Evolutionary conservation across 2,329 filamentous ascomycete species (phyloP), one percentile per base, ranked within the genome.

Genomic region (Fusarium odoratissimum): DNA sequence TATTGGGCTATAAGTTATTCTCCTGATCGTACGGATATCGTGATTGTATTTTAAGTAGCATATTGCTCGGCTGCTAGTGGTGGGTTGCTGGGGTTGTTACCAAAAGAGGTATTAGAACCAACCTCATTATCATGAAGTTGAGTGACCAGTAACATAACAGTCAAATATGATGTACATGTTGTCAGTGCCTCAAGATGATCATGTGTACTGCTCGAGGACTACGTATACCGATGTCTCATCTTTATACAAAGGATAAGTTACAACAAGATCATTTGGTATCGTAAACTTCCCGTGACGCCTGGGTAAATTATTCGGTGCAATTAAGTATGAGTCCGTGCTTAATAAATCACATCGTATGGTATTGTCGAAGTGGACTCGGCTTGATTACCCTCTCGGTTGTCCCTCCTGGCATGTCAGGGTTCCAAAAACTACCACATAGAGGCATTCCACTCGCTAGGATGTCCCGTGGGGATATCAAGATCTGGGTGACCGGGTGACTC

Each of bases 281-380:
- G 7, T 17, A 8, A 17, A 35, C 40, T 17, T 9, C 9, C 40
- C 14, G 33, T 30, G 11, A 8, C 7, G 28, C n/a, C 31, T 30
- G 66, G 67, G 33, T 73, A 73, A 73, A 73, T 67, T 67, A 67
- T 68, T 73, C 71, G 71, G 61, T 37, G 55, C 45, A 21, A 23
- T 9, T 25, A 5, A 35, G 23, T 37, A 64, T 25, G 31, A 63
- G 70, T 10, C 31, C 23, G 33, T 35, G 23, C n/a, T 45, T 59
- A 35, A 44, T 44, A 52, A 35, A 67, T 33, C 38, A 51, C 46
- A 49, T 51, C 23, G 25, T n/a, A 38, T 44, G 25, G 33, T 8
- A 31, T 31, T 21, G 45, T 38, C 30, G 25, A 54, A 30, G 40
- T 49, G 54, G 54, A 30, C 40, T 60, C 44, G 48, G 48, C 45